Evolutionary conservation across 179 eudicot species (phyloP).

Genomic region (Nepenthes alata): DNA sequence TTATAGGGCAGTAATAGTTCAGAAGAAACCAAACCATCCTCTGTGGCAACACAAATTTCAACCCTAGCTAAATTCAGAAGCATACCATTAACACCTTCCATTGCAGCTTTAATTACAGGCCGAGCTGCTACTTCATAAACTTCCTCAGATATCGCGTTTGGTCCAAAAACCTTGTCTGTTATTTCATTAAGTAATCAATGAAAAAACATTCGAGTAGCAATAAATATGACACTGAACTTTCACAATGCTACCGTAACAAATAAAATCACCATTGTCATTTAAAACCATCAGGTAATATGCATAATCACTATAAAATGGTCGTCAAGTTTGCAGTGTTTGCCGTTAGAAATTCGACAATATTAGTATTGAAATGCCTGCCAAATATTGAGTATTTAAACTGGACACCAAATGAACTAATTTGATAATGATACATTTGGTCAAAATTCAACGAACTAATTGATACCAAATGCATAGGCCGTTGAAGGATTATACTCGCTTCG

Average conservation of each 20-base stretch:
- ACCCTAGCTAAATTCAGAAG: neutral
- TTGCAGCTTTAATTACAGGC: constrained; percentile 87
- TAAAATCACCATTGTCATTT: neutral
- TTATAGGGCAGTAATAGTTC: no score
- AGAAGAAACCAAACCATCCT: no score
- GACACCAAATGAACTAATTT: no score
- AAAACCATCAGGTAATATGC: neutral
- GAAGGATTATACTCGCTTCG: constrained; percentile 82
- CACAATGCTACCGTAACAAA: constrained; percentile 1
- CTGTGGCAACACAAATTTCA: no score
- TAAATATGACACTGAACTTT: neutral
- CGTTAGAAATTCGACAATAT: neutral
- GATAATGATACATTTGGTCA: no score
- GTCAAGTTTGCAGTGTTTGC: no score
- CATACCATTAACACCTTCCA: constrained; percentile 98
- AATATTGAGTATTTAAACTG: no score
- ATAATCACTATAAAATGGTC: no score
- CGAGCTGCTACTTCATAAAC: constrained; percentile 93
- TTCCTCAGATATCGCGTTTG: constrained; percentile 59
- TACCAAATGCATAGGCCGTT: constrained; percentile 88
- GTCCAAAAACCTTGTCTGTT: constrained; percentile 86
- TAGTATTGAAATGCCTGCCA: no score
- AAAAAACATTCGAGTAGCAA: neutral
- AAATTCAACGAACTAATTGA: no score
- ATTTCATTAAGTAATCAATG: neutral